phyloP scores from a whole-genome alignment of 805 yeast genomes.

The Spathaspora girioi region DNA sequence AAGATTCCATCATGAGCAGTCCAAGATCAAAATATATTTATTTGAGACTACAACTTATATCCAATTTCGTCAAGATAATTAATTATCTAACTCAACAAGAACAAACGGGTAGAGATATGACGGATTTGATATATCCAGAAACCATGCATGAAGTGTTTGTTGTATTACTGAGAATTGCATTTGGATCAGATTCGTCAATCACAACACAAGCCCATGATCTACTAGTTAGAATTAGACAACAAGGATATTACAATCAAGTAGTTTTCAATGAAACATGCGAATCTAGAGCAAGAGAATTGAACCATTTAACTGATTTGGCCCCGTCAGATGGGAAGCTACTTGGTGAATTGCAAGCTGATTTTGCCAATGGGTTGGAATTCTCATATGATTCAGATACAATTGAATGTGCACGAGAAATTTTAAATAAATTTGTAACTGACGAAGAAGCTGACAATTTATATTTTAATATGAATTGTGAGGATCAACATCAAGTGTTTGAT shows the following conservation, averaged over 20 bases:
- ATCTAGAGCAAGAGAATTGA: slow-evolving; percentile 32
- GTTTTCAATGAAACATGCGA: slow-evolving; percentile 48
- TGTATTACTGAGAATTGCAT: slow-evolving; percentile 50
- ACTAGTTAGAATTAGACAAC: slow-evolving; percentile 31
- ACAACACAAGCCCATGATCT: slow-evolving; percentile 34
- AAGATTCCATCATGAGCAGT: slow-evolving; percentile 38
- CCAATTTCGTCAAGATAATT: slow-evolving; percentile 36
- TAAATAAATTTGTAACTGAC: slow-evolving; percentile 64
- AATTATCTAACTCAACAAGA: slow-evolving; percentile 36
- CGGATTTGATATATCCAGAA: slow-evolving; percentile 35
- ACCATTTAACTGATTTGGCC: slow-evolving; percentile 22
- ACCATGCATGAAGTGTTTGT: slow-evolving; percentile 46
- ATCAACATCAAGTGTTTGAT: slow-evolving; percentile 11
- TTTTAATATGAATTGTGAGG: slow-evolving; percentile 54
- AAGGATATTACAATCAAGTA: slow-evolving; percentile 21
- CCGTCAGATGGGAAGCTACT: slow-evolving; percentile 13
- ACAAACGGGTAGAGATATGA: slow-evolving; percentile 18
- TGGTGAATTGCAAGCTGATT: slow-evolving; percentile 38
- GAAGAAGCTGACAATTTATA: slow-evolving; percentile 79
- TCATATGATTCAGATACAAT: slow-evolving; percentile 60
- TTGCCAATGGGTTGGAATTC: slow-evolving; percentile 59
- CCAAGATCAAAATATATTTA: slow-evolving; percentile 42
- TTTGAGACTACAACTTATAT: slow-evolving; percentile 37
- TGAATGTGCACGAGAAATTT: slow-evolving; percentile 65
- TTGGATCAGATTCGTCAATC: slow-evolving; percentile 40